Conservation (phyloP, 2,329 filamentous ascomycete species). For the Paraphoma sp. region DNA sequence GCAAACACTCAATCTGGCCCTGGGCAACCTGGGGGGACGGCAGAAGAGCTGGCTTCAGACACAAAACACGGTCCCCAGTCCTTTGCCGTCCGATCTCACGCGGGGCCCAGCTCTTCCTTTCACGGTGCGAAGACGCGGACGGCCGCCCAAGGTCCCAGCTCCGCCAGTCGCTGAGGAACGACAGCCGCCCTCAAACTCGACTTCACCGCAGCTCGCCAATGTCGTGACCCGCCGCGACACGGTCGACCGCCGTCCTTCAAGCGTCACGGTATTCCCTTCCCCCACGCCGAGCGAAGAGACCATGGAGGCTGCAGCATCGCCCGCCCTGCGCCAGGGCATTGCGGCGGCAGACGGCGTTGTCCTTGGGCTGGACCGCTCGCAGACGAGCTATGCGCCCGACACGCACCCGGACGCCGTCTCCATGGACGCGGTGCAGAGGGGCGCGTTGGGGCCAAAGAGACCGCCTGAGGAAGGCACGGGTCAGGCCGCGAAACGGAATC, state of each 20-base stretch:
- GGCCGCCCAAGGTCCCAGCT: neutral
- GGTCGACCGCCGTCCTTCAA: conserved; percentile 1
- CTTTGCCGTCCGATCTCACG: neutral
- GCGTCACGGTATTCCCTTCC: conserved; percentile 61
- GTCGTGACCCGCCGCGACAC: conserved; percentile 13
- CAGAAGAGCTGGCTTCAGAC: conserved; percentile 43
- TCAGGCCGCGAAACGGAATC: conserved; percentile 1
- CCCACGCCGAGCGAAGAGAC: conserved; percentile 68
- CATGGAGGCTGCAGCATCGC: neutral
- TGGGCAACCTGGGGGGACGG: conserved; percentile 38
- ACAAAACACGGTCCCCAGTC: neutral
- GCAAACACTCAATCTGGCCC: conserved; percentile 32
- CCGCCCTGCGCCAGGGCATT: neutral
- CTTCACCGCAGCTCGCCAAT: conserved; percentile 44
- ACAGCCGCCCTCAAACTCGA: conserved; percentile 39
- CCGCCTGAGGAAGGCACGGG: neutral
- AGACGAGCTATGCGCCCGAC: conserved; percentile 1
- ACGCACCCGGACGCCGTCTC: neutral
- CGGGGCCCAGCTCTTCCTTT: neutral
- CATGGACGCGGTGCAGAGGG: neutral
- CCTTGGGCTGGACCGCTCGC: neutral
- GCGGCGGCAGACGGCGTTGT: neutral
- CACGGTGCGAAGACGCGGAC: neutral
- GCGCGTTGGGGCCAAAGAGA: neutral
- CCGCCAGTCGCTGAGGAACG: neutral